Evolutionary conservation across 148 eudicot species (phyloP), one percentile per base, ranked within the genome.

Genomic region (Spergularia marina): DNA sequence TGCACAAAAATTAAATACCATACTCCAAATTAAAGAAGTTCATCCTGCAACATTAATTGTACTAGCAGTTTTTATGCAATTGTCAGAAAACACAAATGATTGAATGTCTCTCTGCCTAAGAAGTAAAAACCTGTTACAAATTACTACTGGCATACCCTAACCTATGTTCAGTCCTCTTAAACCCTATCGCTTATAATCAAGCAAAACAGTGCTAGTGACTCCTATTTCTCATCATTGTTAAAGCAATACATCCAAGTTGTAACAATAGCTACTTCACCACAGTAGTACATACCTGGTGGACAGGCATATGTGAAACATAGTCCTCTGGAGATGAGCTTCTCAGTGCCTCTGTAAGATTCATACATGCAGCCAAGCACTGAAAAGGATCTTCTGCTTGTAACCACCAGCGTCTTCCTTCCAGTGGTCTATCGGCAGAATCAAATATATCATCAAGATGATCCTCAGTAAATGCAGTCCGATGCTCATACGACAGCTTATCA

Each of bases 381-480:
- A 93, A 88, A 54, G 97, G 98, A 80, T 93, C 98, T 77, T 93
- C 98, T 17, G 98, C 98, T 51, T 77, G 71, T 81, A 93, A 84
- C 98, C 98, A 93, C 98, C 98, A 93, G 15, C 92, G 85, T 23
- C 70, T 86, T 77, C 98, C 98, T 80, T 91, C 98, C 76, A 93
- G 83, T 67, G 98, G 98, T 83, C 92, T 81, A 74, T 93, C 98
- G 12, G 96, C 96, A 57, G 98, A 93, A 83, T 91, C 98, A 82
- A 85, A 91, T 49, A 93, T 85, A 76, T 89, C 92, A 80, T 87
- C 87, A 56, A 93, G 52, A 80, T 89, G 94, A 72, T 83, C 85
- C 78, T 93, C 97, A 1, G 93, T 77, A 79, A 93, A 93, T 13
- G 87, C 83, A 49, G 82, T 44, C 63, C 98, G 90, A 49, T 87